Conservation (phyloP, 2,329 filamentous ascomycete genomes). For the Monosporascus sp. region DNA sequence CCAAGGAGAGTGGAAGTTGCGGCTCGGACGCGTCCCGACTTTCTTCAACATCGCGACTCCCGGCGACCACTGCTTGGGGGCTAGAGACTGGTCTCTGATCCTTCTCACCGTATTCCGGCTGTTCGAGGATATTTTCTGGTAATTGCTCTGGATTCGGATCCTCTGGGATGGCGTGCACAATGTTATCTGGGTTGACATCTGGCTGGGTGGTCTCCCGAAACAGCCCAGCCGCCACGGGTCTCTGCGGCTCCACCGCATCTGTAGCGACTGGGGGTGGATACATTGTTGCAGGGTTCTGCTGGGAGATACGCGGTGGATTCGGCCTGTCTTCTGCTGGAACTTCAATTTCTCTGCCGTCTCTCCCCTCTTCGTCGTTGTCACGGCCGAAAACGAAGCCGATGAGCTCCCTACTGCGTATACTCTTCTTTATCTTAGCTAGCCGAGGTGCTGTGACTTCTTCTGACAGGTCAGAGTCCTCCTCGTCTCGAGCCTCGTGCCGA, state of each 20-base stretch:
- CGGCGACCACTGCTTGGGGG: too few species aligned
- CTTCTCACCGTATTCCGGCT: too few species aligned
- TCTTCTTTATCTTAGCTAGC: slow-evolving; percentile 22
- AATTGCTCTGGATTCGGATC: too few species aligned
- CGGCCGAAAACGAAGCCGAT: slow-evolving; percentile 26
- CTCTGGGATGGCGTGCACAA: too few species aligned
- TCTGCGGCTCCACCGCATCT: too few species aligned
- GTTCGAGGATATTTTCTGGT: too few species aligned
- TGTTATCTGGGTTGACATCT: too few species aligned
- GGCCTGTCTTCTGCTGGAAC: background rate
- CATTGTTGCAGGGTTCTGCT: background rate
- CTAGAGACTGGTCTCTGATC: too few species aligned
- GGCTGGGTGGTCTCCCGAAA: too few species aligned
- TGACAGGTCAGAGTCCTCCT: slow-evolving; percentile 1
- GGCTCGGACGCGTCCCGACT: background rate
- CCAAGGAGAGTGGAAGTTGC: background rate
- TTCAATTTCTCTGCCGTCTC: background rate
- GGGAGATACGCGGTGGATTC: background rate
- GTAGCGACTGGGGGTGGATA: too few species aligned
- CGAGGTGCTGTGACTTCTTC: slow-evolving; percentile 20
- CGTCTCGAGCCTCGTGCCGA: background rate
- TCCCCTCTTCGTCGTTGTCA: slow-evolving; percentile 6
- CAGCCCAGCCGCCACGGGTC: too few species aligned
- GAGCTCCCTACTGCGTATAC: slow-evolving; percentile 26
- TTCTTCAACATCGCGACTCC: background rate